Conservation (phyloP, 1,139 yeast species). For the Fermentozyma sake region DNA sequence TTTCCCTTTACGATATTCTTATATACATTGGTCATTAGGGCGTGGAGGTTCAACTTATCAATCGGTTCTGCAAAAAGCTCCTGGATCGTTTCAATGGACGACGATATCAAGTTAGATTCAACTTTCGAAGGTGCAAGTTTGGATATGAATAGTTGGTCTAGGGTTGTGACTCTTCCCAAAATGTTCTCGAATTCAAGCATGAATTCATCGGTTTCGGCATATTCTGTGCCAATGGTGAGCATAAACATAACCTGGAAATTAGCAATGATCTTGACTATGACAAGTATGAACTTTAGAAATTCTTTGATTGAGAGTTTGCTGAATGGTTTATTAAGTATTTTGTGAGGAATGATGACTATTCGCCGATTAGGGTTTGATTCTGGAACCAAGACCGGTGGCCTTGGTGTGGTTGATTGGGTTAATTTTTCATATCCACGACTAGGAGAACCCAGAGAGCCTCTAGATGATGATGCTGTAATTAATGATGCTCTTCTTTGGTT, state of each 20-base stretch:
- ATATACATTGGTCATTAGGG: constrained; percentile 13
- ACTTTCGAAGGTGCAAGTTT: neutral
- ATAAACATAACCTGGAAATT: constrained; percentile 32
- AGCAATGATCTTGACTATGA: constrained; percentile 34
- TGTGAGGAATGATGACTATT: constrained; percentile 40
- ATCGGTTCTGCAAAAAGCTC: constrained; percentile 4
- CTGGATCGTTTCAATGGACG: too few relatives aligned
- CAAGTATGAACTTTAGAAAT: constrained; percentile 32
- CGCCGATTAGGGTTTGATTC: constrained; percentile 13
- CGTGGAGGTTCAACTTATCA: constrained; percentile 8
- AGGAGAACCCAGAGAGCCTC: constrained; percentile 1
- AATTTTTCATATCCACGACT: too few relatives aligned
- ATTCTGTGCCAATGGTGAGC: constrained; percentile 2
- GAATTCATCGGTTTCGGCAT: constrained; percentile 9
- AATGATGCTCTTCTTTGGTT: constrained; percentile 25
- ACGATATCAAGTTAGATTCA: neutral
- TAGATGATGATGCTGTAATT: constrained; percentile 1
- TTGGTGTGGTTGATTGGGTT: constrained; percentile 1
- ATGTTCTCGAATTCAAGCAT: constrained; percentile 21
- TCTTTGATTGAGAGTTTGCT: constrained; percentile 36
- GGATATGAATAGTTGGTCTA: too few relatives aligned
- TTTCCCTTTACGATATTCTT: constrained; percentile 6
- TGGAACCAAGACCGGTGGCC: neutral
- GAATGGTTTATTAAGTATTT: constrained; percentile 40
- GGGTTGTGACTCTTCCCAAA: constrained; percentile 13